Evolutionary conservation across 352 stramenopile genomes (phyloP), one percentile per base, ranked within the genome.

Genomic region (Pseudoperonospora humuli): DNA sequence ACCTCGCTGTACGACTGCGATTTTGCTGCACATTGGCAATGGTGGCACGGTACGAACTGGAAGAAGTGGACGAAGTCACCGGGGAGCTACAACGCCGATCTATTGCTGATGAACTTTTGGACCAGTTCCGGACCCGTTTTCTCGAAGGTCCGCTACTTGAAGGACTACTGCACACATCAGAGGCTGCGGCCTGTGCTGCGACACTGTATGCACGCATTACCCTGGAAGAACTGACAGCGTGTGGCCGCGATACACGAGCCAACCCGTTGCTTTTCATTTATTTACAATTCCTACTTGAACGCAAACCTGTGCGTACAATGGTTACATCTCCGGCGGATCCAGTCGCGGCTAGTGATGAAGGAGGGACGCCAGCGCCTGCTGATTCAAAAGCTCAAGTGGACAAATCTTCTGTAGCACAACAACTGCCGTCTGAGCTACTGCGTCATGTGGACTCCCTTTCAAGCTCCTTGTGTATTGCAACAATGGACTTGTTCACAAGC

Each of bases 11-110:
- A 1, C 62, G 78, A 4, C 43, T 93, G n/a, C 81, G 78, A 1
- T 93, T 93, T 46, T 93, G 81, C 49, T 88, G 74, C 18, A 91
- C 81, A 11, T 57, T 93, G 13, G 58, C 72, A 0, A 91, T 93
- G 81, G 77, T 91, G 17, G 81, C 75, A 13, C 75, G 70, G 10
- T 88, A 71, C 40, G 70, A 91, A 35, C 51, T 90, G 21, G 38
- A 73, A 27, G 61, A 82, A 42, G 20, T 57, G 13, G 52, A 83
- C 29, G 67, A 79, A 32, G 43, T 75, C 14, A 62, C 60, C 0
- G 63, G 65, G 2, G 50, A 64, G 21, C 42, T 78, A 21, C 45
- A 64, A 13, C 65, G 42, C 3, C 54, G 55, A 21, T 93, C 78
- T 7, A 89, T 93, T 44, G 82, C 76, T 3, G 69, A 79, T 28